phyloP scores from a whole-genome alignment of 495 filamentous ascomycete genomes.

The Aspergillus mulundensis region DNA sequence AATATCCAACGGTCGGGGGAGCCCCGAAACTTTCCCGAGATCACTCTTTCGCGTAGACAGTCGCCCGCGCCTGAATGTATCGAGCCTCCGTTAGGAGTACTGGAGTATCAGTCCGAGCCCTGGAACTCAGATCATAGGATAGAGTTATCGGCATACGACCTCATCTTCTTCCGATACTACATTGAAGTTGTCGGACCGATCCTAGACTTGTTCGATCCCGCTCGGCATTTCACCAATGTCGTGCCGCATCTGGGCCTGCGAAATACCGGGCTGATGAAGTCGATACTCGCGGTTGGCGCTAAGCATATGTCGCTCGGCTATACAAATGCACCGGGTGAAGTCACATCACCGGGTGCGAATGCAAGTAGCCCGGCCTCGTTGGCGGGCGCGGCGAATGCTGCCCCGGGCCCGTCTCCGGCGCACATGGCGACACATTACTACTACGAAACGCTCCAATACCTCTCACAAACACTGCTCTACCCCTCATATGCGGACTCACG shows the following conservation, averaged over 20 bases:
- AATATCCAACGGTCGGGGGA: constrained; percentile 14
- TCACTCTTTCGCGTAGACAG: constrained; percentile 8
- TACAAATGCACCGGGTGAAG: not conserved
- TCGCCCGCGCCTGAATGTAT: constrained; percentile 4
- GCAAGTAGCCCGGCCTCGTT: not conserved
- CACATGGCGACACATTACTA: constrained; percentile 18
- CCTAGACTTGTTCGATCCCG: constrained; percentile 18
- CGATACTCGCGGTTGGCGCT: constrained; percentile 16
- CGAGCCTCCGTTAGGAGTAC: not conserved
- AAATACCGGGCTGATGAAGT: constrained; percentile 17
- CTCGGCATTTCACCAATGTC: constrained; percentile 15
- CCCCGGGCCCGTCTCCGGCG: not conserved
- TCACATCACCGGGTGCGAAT: not conserved
- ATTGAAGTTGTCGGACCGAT: not conserved
- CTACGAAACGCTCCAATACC: constrained; percentile 20
- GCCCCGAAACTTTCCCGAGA: constrained; percentile 6
- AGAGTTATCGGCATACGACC: not conserved
- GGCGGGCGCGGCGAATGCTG: not conserved
- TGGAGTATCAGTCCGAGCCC: constrained; percentile 3
- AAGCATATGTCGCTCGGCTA: constrained; percentile 17
- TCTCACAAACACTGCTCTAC: constrained; percentile 23
- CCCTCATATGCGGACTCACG: constrained; percentile 5
- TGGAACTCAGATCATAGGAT: constrained; percentile 16
- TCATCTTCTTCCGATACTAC: not conserved
- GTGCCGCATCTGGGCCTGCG: constrained; percentile 19